Base-by-base conservation (phyloP, 768 basidiomycete genomes). In the Mycena epipterygia region DNA sequence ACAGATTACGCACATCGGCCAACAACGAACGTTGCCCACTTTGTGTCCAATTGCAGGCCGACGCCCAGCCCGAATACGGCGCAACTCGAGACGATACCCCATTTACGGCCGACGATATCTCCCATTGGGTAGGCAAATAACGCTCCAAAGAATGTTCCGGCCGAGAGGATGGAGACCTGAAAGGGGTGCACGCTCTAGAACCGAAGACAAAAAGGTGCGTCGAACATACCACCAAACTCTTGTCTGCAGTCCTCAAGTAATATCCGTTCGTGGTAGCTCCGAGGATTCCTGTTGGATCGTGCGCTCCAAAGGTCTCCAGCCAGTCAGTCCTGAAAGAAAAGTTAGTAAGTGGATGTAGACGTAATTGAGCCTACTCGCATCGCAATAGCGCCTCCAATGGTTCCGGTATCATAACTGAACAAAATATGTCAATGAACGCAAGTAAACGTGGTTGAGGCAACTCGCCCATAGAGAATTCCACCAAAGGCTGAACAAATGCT, bases 71-170 rank as follows among this genome's bases (percentile, higher is more conserved):
- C 73, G 77, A 73, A 73, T n/a, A 73, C 41, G 12, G 39, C 63
- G 75, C 89, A 88, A 1, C 84, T 88, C n/a, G 83, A 23, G 41
- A 81, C 78, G 81, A 90, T 89, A 6, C 88, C 88, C 61, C 81
- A 81, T 32, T 85, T 81, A 41, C 89, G 82, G 2, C 89, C 89
- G 53, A 89, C 74, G 29, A 75, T 74, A 73, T 90, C 87, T 0
- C 86, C 86, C 49, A 73, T 69, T 5, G 72, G 67, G 49, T 41
- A 65, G 17, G 72, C 67, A 9, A 69, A 42, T 14, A 90, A 81
- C 8, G 86, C 85, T 73, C 86, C 90, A 57, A 90, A 88, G 83
- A 91, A 90, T 35, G 90, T 92, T 37, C 90, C 91, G 8, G 89
- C 90, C 8, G 90, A 91, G 44, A 90, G 84, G 75, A 90, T 88